Evolutionary conservation across 176 grass and related monocot species (phyloP), one percentile per base, ranked within the genome.

Genomic region (Triticum monococcum): DNA sequence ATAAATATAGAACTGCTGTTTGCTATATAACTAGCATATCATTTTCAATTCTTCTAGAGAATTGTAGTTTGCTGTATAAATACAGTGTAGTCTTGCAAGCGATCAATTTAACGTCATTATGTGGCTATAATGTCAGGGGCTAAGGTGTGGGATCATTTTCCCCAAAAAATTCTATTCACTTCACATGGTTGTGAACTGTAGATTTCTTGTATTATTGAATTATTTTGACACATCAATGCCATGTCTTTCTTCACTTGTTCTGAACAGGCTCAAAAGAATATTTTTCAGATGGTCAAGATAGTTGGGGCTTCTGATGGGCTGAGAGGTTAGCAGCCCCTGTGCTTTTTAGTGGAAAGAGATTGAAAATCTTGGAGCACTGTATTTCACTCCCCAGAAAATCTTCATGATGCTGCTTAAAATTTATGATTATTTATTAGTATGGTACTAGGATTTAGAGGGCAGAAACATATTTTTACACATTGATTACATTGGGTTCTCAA

Each of bases 271-370:
- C 92, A 93, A 80, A 95, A 93, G 79, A 98, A 83, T 73, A 98
- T 93, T 75, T 57, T 95, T 78, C 87, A 98, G 85, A 98, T 98
- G 87, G 62, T 95, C 60, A 89, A 79, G 28, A 90, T 85, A 85
- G 82, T 95, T 68, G 90, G 92, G 92, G 83, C 63, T 72, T 86
- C 91, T 1, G 92, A 91, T 93, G 92, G 92, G 65, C 85, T 91
- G 46, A 91, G 63, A 93, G 92, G 95, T 95, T 81, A 83, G 74
- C 9, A 41, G 32, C 40, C n/a, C 9, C 56, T 33, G 46, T 81
- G 20, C 18, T 85, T 84, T 64, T n/a, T 64, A 71, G 31, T 54
- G 77, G 56, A 35, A 70, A 37, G 23, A 54, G 24, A 80, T 5
- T 79, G 30, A 75, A 75, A 5, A 83, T 22, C 18, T 24, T 67